phyloP scores from a whole-genome alignment of 2,329 filamentous ascomycete species.

The Parascedosporium putredinis region DNA sequence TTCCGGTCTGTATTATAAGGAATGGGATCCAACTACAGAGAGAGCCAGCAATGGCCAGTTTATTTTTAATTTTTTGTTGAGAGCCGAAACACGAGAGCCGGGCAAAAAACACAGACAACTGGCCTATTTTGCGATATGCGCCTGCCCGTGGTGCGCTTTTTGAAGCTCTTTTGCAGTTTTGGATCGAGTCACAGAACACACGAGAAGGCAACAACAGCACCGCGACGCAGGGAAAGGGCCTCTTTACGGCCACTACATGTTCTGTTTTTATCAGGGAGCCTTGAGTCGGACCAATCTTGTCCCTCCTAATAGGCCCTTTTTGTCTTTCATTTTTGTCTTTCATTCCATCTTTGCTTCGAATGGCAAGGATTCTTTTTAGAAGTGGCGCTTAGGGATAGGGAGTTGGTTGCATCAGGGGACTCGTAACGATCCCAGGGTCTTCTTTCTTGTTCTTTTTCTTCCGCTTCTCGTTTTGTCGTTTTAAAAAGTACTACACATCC shows the following conservation, averaged over 20 bases:
- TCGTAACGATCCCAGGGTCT: not conserved
- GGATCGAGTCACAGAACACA: no score
- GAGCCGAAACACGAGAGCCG: not conserved
- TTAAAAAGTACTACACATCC: not conserved
- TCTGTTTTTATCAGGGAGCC: no score
- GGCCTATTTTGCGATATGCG: not conserved
- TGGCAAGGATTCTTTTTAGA: not conserved
- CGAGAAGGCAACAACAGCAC: no score
- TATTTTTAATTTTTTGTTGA: no score
- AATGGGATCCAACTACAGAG: not conserved
- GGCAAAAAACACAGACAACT: no score
- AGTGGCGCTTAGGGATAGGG: not conserved
- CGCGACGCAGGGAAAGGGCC: no score
- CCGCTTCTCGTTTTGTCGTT: not conserved
- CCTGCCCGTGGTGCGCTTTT: no score
- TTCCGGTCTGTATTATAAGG: not conserved
- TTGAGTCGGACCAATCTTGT: not conserved
- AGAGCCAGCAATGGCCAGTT: slow-evolving; percentile 1
- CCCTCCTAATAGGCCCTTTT: not conserved
- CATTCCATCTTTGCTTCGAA: slow-evolving; percentile 2
- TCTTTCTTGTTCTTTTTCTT: not conserved
- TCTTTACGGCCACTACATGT: no score
- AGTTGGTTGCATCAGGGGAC: not conserved
- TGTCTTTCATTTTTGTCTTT: slow-evolving; percentile 2
- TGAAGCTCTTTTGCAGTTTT: no score